These are phyloP conservation scores for Sonneratia alba DNA, from an alignment of 345 rosid genomes.

Conservation along the genomic window DNA sequence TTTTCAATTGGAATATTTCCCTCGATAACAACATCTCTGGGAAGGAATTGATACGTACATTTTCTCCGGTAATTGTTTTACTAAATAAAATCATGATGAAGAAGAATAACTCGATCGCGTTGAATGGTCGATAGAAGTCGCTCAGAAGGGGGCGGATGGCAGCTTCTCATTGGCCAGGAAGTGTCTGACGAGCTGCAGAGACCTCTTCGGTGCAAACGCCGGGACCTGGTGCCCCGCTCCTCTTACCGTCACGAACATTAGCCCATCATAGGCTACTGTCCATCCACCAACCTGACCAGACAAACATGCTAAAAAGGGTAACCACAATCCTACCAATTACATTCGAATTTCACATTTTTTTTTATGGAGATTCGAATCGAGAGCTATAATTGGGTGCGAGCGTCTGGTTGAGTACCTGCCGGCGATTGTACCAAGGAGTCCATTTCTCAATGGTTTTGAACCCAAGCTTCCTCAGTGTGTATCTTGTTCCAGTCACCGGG, in stretches of 20 bases:
- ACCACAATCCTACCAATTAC: too few relatives aligned
- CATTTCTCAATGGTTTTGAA: conserved; percentile 36
- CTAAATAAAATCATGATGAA: too few relatives aligned
- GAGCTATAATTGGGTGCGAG: too few relatives aligned
- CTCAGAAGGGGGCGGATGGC: conserved; percentile 39
- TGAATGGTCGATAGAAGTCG: background rate
- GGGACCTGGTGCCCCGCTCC: conserved; percentile 83
- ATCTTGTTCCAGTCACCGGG: conserved; percentile 70
- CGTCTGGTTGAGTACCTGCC: conserved; percentile 26
- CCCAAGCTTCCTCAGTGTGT: conserved; percentile 46
- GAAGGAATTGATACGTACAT: too few relatives aligned
- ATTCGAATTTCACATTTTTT: too few relatives aligned
- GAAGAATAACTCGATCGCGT: too few relatives aligned
- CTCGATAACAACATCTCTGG: too few relatives aligned
- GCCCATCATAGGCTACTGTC: conserved; percentile 55
- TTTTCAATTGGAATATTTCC: too few relatives aligned
- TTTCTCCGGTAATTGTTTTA: too few relatives aligned
- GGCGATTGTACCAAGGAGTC: conserved; percentile 68
- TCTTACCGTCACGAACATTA: conserved; percentile 53
- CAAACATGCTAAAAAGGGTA: too few relatives aligned
- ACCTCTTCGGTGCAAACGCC: conserved; percentile 45
- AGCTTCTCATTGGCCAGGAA: conserved; percentile 48
- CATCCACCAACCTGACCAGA: conserved; percentile 62
- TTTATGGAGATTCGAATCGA: too few relatives aligned
- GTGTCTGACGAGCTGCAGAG: conserved; percentile 46